Evolutionary conservation across 1,284 basidiomycete genomes (phyloP).

Genomic region (Ceratobasidium sp.): DNA sequence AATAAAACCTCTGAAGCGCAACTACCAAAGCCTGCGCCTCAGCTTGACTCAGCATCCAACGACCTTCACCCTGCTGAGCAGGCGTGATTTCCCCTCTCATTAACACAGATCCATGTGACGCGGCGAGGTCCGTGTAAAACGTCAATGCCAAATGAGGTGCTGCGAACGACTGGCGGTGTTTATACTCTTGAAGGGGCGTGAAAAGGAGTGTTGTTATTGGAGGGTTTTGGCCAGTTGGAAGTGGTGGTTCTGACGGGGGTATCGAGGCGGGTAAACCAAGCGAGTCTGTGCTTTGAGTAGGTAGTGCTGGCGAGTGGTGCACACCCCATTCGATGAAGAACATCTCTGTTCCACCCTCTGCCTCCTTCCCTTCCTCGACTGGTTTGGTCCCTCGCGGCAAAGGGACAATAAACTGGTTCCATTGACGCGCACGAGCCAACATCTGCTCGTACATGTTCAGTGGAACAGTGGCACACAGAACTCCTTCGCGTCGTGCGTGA

Average conservation of each 20-base stretch:
- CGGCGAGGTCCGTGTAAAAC: constrained; percentile 90
- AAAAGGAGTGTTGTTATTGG: constrained; percentile 78
- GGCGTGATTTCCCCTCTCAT: constrained; percentile 94
- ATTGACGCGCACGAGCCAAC: constrained; percentile 71
- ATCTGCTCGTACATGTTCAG: constrained; percentile 80
- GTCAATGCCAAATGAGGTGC: constrained; percentile 93
- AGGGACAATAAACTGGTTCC: constrained; percentile 85
- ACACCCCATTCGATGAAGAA: constrained; percentile 90
- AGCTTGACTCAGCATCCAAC: constrained; percentile 78
- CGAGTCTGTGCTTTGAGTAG: constrained; percentile 59
- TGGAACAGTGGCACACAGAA: constrained; percentile 83
- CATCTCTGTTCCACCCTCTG: constrained; percentile 79
- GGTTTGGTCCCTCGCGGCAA: constrained; percentile 67
- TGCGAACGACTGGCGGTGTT: constrained; percentile 87
- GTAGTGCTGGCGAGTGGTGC: constrained; percentile 69
- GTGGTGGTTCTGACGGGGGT: constrained; percentile 62
- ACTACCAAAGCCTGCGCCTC: constrained; percentile 87
- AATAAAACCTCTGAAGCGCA: constrained; percentile 86
- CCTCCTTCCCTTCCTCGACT: constrained; percentile 56
- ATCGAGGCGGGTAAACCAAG: constrained; percentile 65
- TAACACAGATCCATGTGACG: constrained; percentile 86
- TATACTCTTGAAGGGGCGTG: constrained; percentile 96
- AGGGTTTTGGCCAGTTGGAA: constrained; percentile 51
- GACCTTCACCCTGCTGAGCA: constrained; percentile 54
- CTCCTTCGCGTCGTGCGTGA: constrained; percentile 87